Conservation (phyloP, 2,329 filamentous ascomycete genomes). For the Aureobasidium musti region DNA sequence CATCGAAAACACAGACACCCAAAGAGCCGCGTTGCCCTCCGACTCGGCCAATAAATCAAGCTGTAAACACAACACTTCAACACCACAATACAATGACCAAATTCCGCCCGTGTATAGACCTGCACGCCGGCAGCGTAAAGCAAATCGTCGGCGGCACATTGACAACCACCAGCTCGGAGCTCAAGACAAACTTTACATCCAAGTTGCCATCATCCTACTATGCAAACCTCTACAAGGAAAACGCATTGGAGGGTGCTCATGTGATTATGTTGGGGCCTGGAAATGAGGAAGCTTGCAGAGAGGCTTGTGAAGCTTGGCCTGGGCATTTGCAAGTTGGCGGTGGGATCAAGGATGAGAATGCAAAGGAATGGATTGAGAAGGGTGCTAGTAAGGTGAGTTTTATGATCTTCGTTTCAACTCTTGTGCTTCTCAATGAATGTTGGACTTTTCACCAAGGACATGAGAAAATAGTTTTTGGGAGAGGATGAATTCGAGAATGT, state of each 20-base stretch:
- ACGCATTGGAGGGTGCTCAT: slow-evolving; percentile 76
- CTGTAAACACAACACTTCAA: neutral
- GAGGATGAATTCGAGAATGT: neutral
- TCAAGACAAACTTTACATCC: slow-evolving; percentile 93
- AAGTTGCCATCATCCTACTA: slow-evolving; percentile 79
- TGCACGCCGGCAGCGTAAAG: slow-evolving; percentile 96
- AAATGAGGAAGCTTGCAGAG: slow-evolving; percentile 76
- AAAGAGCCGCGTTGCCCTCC: neutral
- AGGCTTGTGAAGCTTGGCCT: slow-evolving; percentile 78
- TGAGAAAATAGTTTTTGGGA: neutral
- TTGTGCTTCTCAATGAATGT: neutral
- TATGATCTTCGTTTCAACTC: neutral
- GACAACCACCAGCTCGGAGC: slow-evolving; percentile 51
- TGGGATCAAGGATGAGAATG: slow-evolving; percentile 87
- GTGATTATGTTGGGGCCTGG: slow-evolving; percentile 95
- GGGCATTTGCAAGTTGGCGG: slow-evolving; percentile 84
- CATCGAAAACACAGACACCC: slow-evolving; percentile 5
- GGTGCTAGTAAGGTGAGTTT: slow-evolving; percentile 80
- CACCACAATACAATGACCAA: slow-evolving; percentile 71
- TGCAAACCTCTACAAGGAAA: slow-evolving; percentile 75
- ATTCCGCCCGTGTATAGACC: slow-evolving; percentile 94
- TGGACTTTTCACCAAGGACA: neutral
- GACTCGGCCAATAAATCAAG: neutral
- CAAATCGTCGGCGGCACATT: slow-evolving; percentile 97
- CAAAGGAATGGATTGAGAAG: slow-evolving; percentile 77